phyloP scores from a whole-genome alignment of 192 early-diverging fungal species.

The Dissophora ornata region DNA sequence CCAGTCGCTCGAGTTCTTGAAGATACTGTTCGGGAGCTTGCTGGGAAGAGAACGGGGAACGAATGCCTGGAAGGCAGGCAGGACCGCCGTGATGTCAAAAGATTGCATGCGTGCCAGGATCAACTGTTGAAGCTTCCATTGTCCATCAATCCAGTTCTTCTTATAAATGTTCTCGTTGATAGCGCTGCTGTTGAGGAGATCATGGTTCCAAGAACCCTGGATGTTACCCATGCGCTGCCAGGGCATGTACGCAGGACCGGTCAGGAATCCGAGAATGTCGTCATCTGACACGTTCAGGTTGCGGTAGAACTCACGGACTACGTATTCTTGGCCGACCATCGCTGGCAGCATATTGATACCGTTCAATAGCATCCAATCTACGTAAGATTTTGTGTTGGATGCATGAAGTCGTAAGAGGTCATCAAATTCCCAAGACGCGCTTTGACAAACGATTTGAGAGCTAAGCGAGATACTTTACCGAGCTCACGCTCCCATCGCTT shows the following conservation, averaged over 20 bases:
- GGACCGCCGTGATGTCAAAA: conserved; percentile 24
- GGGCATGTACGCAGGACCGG: conserved; percentile 39
- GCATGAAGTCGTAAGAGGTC: too few relatives aligned
- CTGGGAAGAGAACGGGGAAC: conserved; percentile 9
- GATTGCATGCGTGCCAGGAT: conserved; percentile 20
- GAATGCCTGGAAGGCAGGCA: conserved; percentile 45
- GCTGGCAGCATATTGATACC: conserved; percentile 41
- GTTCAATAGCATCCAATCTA: conserved; percentile 40
- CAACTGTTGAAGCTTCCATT: conserved; percentile 36
- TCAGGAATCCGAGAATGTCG: conserved; percentile 26
- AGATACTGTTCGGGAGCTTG: conserved; percentile 22
- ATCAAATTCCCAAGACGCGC: too few relatives aligned
- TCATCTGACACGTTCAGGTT: conserved; percentile 6
- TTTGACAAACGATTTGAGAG: not conserved
- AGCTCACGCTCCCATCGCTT: conserved; percentile 46
- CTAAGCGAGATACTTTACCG: conserved; percentile 8
- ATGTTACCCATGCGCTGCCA: conserved; percentile 52
- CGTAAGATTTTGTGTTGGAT: too few relatives aligned
- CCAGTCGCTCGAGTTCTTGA: conserved; percentile 33
- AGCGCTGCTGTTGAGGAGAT: conserved; percentile 15
- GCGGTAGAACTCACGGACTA: conserved; percentile 30
- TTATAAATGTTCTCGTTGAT: conserved; percentile 42
- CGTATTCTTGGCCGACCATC: conserved; percentile 44
- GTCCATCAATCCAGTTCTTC: conserved; percentile 35
- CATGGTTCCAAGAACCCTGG: conserved; percentile 39